A percentile compares a stretch with the other conserved stretches of the same genome.
Conservation (phyloP, 2,329 filamentous ascomycete species). For the Aspergillus hiratsukae region DNA sequence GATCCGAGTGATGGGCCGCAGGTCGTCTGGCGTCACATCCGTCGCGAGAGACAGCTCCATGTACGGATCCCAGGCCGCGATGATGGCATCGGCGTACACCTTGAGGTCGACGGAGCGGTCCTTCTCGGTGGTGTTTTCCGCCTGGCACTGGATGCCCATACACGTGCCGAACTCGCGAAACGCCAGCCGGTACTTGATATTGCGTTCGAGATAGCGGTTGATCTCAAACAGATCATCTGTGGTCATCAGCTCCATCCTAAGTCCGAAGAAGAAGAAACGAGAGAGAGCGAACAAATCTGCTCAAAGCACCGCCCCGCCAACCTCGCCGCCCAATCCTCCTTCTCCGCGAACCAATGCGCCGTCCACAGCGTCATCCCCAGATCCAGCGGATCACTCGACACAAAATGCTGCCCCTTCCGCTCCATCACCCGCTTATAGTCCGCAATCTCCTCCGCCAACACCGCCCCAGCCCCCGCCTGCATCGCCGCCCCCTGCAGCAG, state of each 20-base stretch:
- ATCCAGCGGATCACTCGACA: conserved; percentile 51
- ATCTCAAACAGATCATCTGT: conserved; percentile 35
- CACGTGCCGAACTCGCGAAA: conserved; percentile 55
- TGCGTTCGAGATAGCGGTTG: conserved; percentile 32
- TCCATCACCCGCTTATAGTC: conserved; percentile 50
- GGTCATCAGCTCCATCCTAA: no score
- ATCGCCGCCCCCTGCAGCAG: conserved; percentile 44
- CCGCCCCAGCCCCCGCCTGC: conserved; percentile 24
- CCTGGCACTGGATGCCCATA: conserved; percentile 45
- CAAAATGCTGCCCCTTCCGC: conserved; percentile 40
- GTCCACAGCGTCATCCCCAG: conserved; percentile 59
- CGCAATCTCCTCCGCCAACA: conserved; percentile 47
- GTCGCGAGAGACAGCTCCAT: conserved; percentile 33
- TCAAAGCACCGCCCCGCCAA: conserved; percentile 35
- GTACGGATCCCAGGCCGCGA: conserved; percentile 36
- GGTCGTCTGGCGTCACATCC: conserved; percentile 36
- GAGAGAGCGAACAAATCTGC: no score
- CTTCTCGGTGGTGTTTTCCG: conserved; percentile 31
- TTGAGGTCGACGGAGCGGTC: conserved; percentile 27
- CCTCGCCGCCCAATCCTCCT: conserved; percentile 46
- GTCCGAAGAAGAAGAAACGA: no score
- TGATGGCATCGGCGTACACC: conserved; percentile 31
- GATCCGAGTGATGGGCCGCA: conserved; percentile 52
- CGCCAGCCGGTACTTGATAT: conserved; percentile 40
- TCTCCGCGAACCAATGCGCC: conserved; percentile 46